Percentiles rank a stretch among this genome's conserved stretches.
These are phyloP conservation scores for Trichoderma asperellum DNA, from an alignment of 2,329 filamentous ascomycete genomes.

Conservation along the genomic window DNA sequence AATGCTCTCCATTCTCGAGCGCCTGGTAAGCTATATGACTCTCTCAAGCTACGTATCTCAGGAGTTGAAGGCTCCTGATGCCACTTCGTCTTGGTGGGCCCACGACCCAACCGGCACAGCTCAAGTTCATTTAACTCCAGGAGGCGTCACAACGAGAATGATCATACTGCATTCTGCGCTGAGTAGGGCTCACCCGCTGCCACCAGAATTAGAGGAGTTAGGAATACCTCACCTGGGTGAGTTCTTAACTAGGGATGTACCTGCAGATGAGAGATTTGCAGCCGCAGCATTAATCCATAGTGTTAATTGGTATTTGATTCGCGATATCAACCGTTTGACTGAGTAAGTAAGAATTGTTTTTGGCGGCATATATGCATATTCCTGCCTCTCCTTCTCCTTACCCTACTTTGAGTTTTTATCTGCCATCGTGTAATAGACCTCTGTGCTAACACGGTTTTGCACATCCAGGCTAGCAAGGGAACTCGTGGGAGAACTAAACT, in stretches of 20 bases:
- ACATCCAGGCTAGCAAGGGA: neutral
- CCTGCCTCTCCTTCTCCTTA: neutral
- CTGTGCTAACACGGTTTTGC: neutral
- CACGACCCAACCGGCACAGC: neutral
- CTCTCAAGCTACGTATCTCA: neutral
- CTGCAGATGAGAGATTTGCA: neutral
- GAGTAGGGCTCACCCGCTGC: neutral
- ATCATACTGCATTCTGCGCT: neutral
- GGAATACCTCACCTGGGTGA: neutral
- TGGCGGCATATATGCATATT: neutral
- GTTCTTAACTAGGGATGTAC: neutral
- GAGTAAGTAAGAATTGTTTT: neutral
- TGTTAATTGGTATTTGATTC: neutral
- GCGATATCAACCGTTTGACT: neutral
- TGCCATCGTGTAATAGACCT: neutral
- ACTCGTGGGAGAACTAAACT: neutral
- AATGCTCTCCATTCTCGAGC: neutral
- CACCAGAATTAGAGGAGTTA: neutral
- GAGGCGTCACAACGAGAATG: neutral
- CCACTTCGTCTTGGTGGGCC: neutral
- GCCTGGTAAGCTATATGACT: neutral
- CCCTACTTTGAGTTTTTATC: neutral
- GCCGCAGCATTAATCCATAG: neutral
- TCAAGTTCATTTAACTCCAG: neutral
- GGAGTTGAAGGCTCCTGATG: neutral